These are phyloP conservation scores for Hyaloscypha variabilis DNA, from an alignment of 495 filamentous ascomycete genomes.

Conservation along the genomic window DNA sequence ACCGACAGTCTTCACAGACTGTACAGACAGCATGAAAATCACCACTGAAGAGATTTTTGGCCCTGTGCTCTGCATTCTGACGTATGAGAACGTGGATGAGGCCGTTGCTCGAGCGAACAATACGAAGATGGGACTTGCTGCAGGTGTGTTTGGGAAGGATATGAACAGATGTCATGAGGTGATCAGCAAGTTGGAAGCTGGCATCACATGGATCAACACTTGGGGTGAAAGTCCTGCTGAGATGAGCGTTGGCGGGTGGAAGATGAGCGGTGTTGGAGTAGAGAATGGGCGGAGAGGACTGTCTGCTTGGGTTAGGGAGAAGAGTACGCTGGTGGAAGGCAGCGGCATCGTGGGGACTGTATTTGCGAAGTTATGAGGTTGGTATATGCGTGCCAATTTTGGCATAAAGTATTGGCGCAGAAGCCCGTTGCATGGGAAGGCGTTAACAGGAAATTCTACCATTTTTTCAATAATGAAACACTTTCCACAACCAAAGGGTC, in stretches of 20 bases:
- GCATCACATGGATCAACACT: conserved; percentile 56
- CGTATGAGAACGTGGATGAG: conserved; percentile 68
- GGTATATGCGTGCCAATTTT: not conserved
- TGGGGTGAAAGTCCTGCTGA: conserved; percentile 54
- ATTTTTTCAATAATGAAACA: too few species aligned
- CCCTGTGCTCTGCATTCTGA: conserved; percentile 73
- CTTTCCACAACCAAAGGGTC: too few species aligned
- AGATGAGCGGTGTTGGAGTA: conserved; percentile 49
- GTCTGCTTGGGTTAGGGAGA: conserved; percentile 79
- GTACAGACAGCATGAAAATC: conserved; percentile 71
- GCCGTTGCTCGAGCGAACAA: conserved; percentile 70
- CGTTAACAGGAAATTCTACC: too few species aligned
- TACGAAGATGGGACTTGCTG: conserved; percentile 73
- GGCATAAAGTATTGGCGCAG: too few species aligned
- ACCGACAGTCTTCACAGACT: conserved; percentile 76
- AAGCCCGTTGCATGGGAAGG: too few species aligned
- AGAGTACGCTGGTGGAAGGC: conserved; percentile 83
- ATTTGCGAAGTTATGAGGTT: conserved; percentile 50
- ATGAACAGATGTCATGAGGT: conserved; percentile 71
- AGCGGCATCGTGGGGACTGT: conserved; percentile 66
- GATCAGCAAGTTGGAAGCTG: conserved; percentile 69
- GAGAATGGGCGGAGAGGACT: conserved; percentile 70
- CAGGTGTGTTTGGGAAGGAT: conserved; percentile 78
- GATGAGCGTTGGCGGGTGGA: conserved; percentile 55
- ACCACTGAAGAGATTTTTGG: conserved; percentile 81